Evolutionary conservation across 805 yeast species (phyloP), one percentile per base, ranked within the genome.

Genomic region (Cyberlindnera euphorbiae): DNA sequence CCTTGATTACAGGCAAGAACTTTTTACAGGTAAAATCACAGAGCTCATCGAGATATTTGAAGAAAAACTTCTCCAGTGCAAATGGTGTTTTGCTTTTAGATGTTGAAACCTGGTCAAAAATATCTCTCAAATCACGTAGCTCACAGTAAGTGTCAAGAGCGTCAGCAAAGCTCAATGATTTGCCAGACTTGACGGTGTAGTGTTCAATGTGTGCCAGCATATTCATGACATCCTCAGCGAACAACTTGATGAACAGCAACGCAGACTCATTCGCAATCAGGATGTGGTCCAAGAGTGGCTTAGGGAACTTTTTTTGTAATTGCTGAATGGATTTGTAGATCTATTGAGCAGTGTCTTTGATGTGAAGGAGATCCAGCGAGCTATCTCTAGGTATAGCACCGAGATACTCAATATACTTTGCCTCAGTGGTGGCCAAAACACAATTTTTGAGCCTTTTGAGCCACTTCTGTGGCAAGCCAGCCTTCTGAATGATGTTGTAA

Each of bases 211-310:
- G 75, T 17, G 62, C 59, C 8, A 78, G 49, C 50, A 79, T 75
- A 26, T 67, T 67, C 30, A 64, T 60, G 2, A 76, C 61, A 50
- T 79, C 86, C 4, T 69, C 64, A 1, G 73, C 71, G 48, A 75
- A 71, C 56, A 75, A 69, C 5, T 67, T 65, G 5, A 75, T 67
- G n/a, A 75, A 58, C 6, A 73, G 62, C 0, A 63, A 60, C 0
- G 74, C 78, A 19, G 69, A 64, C 1, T 71, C 70, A 22, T 60
- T 56, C 1, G 83, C 58, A 24, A 84, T 71, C 30, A 68, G 58
- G 4, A 83, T 55, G 39, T 64, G 64, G 15, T 77, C 87, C 29
- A 83, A 58, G n/a, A 84, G 57, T 0, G 86, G 81, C 28, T 60
- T 62, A 25, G 72, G 73, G 50, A 79, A 84, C 42, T 76, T 59